Evolutionary conservation across 306 rosid genomes (phyloP), one percentile per base, ranked within the genome.

Genomic region (Abrus pulchellus): DNA sequence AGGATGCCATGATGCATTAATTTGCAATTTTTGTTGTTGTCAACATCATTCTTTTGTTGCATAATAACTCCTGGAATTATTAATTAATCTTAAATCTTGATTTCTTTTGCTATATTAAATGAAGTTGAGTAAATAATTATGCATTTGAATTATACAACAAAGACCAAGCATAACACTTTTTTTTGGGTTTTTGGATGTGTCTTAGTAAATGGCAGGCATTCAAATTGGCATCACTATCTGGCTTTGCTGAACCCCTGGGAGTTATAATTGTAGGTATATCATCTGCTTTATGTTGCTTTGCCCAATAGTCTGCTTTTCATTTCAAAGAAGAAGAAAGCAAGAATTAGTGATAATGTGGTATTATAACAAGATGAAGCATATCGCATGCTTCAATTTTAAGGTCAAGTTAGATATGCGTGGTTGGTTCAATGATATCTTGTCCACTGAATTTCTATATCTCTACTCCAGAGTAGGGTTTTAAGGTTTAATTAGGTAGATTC

Each of bases 161-260:
- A 2, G 40, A 36, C 4, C 40, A 36, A 36, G 40, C 40, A 36
- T 36, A 36, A 36, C 40, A 68, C 41, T 2, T 44, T 68, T 68
- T 28, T 44, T 47, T 68, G 78, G 33, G 52, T 83, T 76, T 68
- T 13, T 74, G 78, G 72, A 62, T 50, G 56, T 77, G 34, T 83
- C 68, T 65, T 88, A 95, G 98, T 83, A 95, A 93, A 88, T 95
- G 99, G 99, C 90, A 95, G 89, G 99, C 99, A 32, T 95, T 95
- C 93, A 95, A 95, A 86, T 86, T 90, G 85, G 98, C 99, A 38
- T 88, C 98, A 13, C 99, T 95, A 80, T 95, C 99, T 74, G 99
- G 99, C 85, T 85, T 95, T 36, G 98, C 99, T 1, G 98, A 95
- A 83, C 98, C 98, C 65, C 84, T 95, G 71, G 99, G 98, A 72